A percentile compares a stretch with the other conserved stretches of the same genome.
Conservation (phyloP, 1,284 basidiomycete genomes). For the Stereum hirsutum region DNA sequence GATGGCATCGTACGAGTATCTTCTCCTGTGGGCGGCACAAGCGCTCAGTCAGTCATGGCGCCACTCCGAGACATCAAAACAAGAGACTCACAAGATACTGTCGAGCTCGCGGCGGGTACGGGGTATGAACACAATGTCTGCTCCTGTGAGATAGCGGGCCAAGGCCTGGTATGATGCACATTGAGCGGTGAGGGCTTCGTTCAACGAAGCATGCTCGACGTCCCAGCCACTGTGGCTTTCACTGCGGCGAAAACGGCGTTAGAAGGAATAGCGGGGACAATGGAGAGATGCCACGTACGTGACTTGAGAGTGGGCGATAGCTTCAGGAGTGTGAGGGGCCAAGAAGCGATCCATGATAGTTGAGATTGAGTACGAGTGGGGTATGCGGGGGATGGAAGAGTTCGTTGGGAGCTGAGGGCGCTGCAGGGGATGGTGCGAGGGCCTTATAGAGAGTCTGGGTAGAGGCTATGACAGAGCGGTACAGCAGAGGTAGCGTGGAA, state of each 20-base stretch:
- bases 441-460: no score
- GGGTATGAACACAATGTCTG: constrained; percentile 62
- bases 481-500: no score
- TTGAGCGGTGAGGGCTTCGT: constrained; percentile 64
- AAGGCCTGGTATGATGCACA: constrained; percentile 39
- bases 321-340: constrained; percentile 64
- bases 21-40: constrained; percentile 8
- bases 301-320: constrained; percentile 56
- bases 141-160: constrained; percentile 27
- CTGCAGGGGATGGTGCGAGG: no score
- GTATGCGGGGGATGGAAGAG: no score
- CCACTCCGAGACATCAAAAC: constrained; percentile 3
- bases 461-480: no score
- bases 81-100: constrained; percentile 50
- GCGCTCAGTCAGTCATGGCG: constrained; percentile 1
- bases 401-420: no score
- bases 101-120: constrained; percentile 56
- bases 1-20: constrained; percentile 70
- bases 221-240: constrained; percentile 64
- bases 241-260: constrained; percentile 25
- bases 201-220: constrained; percentile 52
- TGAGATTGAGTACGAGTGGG: no score
- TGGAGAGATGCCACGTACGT: constrained; percentile 35
- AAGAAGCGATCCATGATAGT: constrained; percentile 58
- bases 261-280: constrained; percentile 5